Base-by-base conservation (phyloP, 768 basidiomycete genomes). In the Pleurotus giganteus region DNA sequence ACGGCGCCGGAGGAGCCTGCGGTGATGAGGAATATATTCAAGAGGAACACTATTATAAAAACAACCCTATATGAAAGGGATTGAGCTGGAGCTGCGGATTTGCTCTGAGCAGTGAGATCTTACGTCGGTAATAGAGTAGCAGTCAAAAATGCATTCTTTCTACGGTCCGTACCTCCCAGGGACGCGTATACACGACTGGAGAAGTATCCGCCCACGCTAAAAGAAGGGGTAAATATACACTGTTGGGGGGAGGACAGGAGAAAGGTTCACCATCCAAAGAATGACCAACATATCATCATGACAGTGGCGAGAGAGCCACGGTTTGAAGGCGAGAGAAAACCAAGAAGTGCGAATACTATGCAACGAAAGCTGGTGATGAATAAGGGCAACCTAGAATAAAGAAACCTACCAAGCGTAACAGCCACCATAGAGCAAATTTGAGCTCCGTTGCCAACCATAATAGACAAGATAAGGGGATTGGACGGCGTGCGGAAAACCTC, bases 301-400 rank as follows among this genome's bases (percentile, higher is more conserved):
- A 94, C 89, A 2, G 94, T 97, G 1, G 92, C 92, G 8, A 98
- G 82, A 2, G 93, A 89, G 23, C 96, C 96, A 19, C 96, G 88
- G 64, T 97, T 98, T 13, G 94, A 94, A 6, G 96, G 96, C 0
- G 92, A 95, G 24, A 98, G 79, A 76, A 98, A 96, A 4, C 95
- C 95, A 53, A 97, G 68, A 19, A 96, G 72, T 5, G 93, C 96
- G 66, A 96, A 98, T 8, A 95, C 89, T 94, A 60, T 17, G 24
- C 49, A 53, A 54, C 17, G 50, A 56, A 62, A 29, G 52, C 47
- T 17, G 29, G 49, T 17, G 34, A 36, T 46, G 29, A 53, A 21
- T 37, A 45, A 29, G 29, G 43, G 23, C 32, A 0, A 13, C 9
- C 24, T 24, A 44, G 24, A 17, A 36, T 23, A 26, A 42, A 15